A percentile compares a stretch with the other conserved stretches of the same genome.
phyloP scores from a whole-genome alignment of 257 asterid genomes.

The Perilla frutescens region DNA sequence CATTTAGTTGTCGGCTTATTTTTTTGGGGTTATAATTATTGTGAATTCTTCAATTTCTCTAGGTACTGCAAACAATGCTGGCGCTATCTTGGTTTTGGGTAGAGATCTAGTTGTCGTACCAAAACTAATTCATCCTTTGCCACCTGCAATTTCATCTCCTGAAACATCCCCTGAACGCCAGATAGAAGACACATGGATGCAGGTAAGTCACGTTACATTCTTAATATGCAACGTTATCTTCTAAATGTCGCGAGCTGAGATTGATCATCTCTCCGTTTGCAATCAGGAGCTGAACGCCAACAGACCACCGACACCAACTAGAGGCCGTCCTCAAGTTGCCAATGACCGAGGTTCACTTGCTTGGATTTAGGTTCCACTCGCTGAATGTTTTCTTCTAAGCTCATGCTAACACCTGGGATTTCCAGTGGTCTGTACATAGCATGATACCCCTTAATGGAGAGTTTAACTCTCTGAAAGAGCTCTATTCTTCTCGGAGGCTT shows the following conservation, averaged over 20 bases:
- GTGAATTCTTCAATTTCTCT: slow-evolving; percentile 6
- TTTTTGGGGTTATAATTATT: not conserved
- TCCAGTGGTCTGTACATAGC: slow-evolving; percentile 74
- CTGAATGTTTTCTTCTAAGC: slow-evolving; percentile 50
- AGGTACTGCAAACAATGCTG: slow-evolving; percentile 99
- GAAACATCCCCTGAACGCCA: slow-evolving; percentile 89
- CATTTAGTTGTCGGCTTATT: slow-evolving; percentile 7
- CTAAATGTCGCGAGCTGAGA: not conserved
- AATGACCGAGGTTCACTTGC: slow-evolving; percentile 94
- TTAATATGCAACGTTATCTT: slow-evolving; percentile 7
- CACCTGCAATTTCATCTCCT: slow-evolving; percentile 90
- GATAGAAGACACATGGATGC: slow-evolving; percentile 97
- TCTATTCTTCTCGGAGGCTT: slow-evolving; percentile 37
- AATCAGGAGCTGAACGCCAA: slow-evolving; percentile 93
- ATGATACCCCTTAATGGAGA: slow-evolving; percentile 44
- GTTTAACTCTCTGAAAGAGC: slow-evolving; percentile 26
- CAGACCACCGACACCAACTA: slow-evolving; percentile 97
- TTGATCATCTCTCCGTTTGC: slow-evolving; percentile 26
- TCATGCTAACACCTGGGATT: slow-evolving; percentile 64
- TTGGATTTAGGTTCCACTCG: slow-evolving; percentile 71
- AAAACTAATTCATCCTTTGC: slow-evolving; percentile 87
- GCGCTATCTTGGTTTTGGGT: slow-evolving; percentile 97
- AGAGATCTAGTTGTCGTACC: slow-evolving; percentile 99
- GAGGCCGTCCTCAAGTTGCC: slow-evolving; percentile 95
- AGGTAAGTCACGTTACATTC: slow-evolving; percentile 51